Conservation (phyloP, 2,329 filamentous ascomycete species). For the Hypoxylon sp. region DNA sequence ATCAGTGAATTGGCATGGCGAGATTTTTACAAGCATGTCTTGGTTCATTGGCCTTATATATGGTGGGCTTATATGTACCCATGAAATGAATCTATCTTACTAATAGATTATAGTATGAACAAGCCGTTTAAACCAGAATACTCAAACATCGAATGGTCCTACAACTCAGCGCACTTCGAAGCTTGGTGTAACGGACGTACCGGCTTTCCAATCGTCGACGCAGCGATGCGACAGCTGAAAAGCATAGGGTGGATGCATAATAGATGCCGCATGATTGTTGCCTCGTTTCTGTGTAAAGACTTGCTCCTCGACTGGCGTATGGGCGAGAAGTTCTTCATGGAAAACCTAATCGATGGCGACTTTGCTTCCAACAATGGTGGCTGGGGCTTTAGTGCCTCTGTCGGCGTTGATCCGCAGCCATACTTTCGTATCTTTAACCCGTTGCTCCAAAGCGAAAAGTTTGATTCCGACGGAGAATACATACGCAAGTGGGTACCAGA, state of each 20-base stretch:
- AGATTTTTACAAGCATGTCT: conserved; percentile 89
- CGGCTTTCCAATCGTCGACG: conserved; percentile 87
- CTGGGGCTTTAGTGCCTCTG: conserved; percentile 65
- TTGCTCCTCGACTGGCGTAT: conserved; percentile 86
- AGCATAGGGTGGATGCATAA: conserved; percentile 86
- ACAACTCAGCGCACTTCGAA: conserved; percentile 76
- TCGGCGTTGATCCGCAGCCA: conserved; percentile 84
- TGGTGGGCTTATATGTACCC: conserved; percentile 65
- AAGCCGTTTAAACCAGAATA: conserved; percentile 84
- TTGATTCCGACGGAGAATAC: conserved; percentile 83
- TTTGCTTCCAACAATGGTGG: conserved; percentile 82
- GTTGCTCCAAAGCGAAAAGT: conserved; percentile 86
- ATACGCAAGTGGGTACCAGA: conserved; percentile 89
- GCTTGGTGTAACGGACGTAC: conserved; percentile 83
- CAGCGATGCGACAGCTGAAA: conserved; percentile 84
- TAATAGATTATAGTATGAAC: conserved; percentile 64
- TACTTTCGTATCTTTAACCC: conserved; percentile 96
- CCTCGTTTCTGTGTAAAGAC: conserved; percentile 85
- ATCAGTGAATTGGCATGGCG: conserved; percentile 89
- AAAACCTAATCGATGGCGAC: conserved; percentile 82
- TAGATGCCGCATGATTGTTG: conserved; percentile 85
- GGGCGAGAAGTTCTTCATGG: conserved; percentile 88
- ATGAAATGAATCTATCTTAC: neutral
- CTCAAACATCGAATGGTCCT: conserved; percentile 86
- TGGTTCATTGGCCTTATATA: conserved; percentile 87